Evolutionary conservation across 2,329 filamentous ascomycete genomes (phyloP), one percentile per base, ranked within the genome.

Genomic region (Cladosporium colombiae): DNA sequence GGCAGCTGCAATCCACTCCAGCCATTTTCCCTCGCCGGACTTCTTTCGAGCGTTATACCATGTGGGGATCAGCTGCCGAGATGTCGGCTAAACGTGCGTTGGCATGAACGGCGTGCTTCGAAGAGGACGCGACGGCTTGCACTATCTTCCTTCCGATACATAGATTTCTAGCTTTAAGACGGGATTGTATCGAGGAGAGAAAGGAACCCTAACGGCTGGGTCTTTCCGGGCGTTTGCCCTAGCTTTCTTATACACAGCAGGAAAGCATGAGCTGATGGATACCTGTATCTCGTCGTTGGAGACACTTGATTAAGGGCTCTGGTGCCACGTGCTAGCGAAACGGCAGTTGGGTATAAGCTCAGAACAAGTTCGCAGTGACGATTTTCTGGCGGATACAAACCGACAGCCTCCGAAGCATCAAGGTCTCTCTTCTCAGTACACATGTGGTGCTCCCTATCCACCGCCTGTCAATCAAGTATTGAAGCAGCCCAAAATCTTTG

Each of bases 51-150:
- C 40, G 40, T 46, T 46, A 46, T 33, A 21, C 55, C 55, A 57
- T 57, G 55, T 57, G 55, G 55, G 21, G 55, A 37, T 40, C 55
- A 33, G 33, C 55, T 25, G 55, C 33, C 55, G 52, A 55, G 31
- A 55, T 33, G n/a, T 46, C 40, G 40, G 40, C 40, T 46, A 46
- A 46, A 46, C n/a, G n/a, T 46, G 52, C 52, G 25, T 25, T 25
- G 49, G 13, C 49, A 29, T 52, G 49, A 11, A 16, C 31, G 27
- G 52, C 25, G 25, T 29, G 50, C 50, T 53, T 29, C 3, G 16
- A 21, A 11, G 7, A 31, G 14, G 50, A 46, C 40, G n/a, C 40
- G 40, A 46, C 23, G 40, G 40, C 40, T 11, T 46, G 40, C 40
- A 46, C 40, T 46, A 46, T 46, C 40, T 21, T 46, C 40, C 40